Conservation (phyloP, 768 basidiomycete genomes). For the Pulveroboletus ravenelii region DNA sequence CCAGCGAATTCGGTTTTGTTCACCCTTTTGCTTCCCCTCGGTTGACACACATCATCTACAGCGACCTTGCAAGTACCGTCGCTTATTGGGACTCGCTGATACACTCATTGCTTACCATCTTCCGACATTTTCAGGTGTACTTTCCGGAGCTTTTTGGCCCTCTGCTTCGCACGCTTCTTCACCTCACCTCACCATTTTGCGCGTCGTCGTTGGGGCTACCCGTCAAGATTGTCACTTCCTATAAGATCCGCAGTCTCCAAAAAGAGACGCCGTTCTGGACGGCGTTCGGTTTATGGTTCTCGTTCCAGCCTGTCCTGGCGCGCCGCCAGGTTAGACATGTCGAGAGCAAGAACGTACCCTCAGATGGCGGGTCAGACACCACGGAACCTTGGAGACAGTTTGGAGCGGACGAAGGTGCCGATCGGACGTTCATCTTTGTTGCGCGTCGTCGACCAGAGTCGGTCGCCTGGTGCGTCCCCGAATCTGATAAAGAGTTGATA, state of each 20-base stretch:
- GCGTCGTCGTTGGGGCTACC: constrained; percentile 2
- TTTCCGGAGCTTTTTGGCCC: constrained; percentile 79
- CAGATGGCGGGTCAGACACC: background rate
- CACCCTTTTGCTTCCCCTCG: constrained; percentile 6
- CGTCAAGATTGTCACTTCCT: constrained; percentile 58
- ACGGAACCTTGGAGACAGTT: constrained; percentile 38
- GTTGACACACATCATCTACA: constrained; percentile 71
- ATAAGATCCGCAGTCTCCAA: constrained; percentile 66
- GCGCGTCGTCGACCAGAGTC: constrained; percentile 58
- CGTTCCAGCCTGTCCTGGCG: constrained; percentile 51
- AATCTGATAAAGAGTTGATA: constrained; percentile 50
- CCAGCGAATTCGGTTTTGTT: constrained; percentile 32
- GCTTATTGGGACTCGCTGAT: background rate
- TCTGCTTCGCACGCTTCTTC: constrained; percentile 67
- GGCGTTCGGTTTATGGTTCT: constrained; percentile 77
- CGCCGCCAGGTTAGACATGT: constrained; percentile 1
- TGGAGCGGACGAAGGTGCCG: constrained; percentile 34
- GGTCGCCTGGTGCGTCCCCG: constrained; percentile 49
- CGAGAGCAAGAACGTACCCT: no score
- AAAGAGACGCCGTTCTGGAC: constrained; percentile 78
- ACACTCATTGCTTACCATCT: background rate
- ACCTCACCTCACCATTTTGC: constrained; percentile 58
- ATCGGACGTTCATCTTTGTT: constrained; percentile 55
- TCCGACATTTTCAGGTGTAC: constrained; percentile 56
- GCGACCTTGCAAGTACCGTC: constrained; percentile 64